A percentile compares a stretch with the other conserved stretches of the same genome.
These are phyloP conservation scores for Nicotiana knightiana DNA, from an alignment of 257 asterid species.

Conservation along the genomic window DNA sequence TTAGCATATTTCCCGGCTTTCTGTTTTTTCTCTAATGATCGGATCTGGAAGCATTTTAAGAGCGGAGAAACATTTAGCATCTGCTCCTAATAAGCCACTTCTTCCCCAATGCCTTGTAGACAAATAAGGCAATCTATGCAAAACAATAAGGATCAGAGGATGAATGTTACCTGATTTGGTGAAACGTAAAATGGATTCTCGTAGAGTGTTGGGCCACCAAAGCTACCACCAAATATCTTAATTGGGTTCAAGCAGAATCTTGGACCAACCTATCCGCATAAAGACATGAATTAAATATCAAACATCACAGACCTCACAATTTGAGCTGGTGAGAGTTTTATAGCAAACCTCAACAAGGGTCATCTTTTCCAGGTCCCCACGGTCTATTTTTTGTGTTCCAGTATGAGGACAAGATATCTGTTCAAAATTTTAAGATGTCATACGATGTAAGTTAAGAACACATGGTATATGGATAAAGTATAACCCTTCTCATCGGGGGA, in stretches of 20 bases:
- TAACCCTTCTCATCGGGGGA: neutral
- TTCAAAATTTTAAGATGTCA: neutral
- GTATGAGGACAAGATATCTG: conserved; percentile 71
- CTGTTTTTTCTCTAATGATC: conserved; percentile 68
- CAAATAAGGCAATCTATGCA: neutral
- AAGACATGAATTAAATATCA: neutral
- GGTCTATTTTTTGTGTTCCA: conserved; percentile 57
- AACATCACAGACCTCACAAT: neutral
- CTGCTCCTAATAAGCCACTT: neutral
- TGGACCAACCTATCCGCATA: conserved; percentile 73
- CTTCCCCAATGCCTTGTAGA: neutral
- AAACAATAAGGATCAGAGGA: neutral
- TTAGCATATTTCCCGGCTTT: conserved; percentile 82
- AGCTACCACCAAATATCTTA: conserved; percentile 89
- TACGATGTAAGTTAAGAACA: neutral
- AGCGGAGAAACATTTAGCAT: neutral
- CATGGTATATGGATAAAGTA: neutral
- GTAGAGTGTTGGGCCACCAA: conserved; percentile 85
- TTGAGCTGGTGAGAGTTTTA: neutral
- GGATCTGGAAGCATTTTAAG: conserved; percentile 41
- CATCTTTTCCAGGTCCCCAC: conserved; percentile 81
- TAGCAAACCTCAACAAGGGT: conserved; percentile 74
- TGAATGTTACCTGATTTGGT: conserved; percentile 71
- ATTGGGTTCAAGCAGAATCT: conserved; percentile 91
- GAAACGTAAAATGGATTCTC: conserved; percentile 90